phyloP scores from a whole-genome alignment of 768 basidiomycete species.

The Termitomyces sp. region DNA sequence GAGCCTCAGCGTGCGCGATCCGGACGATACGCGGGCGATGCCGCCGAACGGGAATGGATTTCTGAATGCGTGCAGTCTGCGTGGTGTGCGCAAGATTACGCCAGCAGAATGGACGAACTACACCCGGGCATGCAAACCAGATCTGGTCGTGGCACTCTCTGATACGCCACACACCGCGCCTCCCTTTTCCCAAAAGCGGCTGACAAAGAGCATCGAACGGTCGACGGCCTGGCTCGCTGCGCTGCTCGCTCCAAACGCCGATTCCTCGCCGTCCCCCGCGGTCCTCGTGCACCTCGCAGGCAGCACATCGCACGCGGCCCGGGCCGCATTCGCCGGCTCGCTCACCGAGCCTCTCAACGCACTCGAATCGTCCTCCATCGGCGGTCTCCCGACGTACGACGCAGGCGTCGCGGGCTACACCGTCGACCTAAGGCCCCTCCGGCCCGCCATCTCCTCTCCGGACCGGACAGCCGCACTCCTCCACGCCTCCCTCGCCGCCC shows the following conservation, averaged over 20 bases:
- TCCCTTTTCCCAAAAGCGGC: conserved; percentile 72
- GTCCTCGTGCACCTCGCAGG: conserved; percentile 73
- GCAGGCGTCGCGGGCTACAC: conserved; percentile 67
- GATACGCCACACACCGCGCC: conserved; percentile 64
- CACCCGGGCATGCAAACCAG: conserved; percentile 50
- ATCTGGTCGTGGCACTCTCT: conserved; percentile 65
- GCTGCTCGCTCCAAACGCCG: conserved; percentile 31
- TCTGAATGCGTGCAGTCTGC: conserved; percentile 51
- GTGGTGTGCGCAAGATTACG: conserved; percentile 70
- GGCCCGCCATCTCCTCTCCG: conserved; percentile 24
- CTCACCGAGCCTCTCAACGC: conserved; percentile 27
- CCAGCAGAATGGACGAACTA: conserved; percentile 53
- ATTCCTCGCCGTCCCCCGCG: conserved; percentile 24
- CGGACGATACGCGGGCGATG: conserved; percentile 58
- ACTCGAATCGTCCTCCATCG: conserved; percentile 43
- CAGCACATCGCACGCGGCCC: conserved; percentile 46
- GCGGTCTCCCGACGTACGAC: conserved; percentile 53
- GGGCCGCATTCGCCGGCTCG: conserved; percentile 55
- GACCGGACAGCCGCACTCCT: conserved; percentile 32
- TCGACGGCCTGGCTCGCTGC: conserved; percentile 58
- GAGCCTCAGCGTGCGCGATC: conserved; percentile 62
- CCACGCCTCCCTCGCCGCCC: conserved; percentile 49
- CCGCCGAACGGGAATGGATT: conserved; percentile 64
- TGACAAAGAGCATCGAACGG: conserved; percentile 72
- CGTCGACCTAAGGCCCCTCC: conserved; percentile 58